phyloP scores from a whole-genome alignment of 2,329 filamentous ascomycete species.

The Beauveria scarabaeidicola region DNA sequence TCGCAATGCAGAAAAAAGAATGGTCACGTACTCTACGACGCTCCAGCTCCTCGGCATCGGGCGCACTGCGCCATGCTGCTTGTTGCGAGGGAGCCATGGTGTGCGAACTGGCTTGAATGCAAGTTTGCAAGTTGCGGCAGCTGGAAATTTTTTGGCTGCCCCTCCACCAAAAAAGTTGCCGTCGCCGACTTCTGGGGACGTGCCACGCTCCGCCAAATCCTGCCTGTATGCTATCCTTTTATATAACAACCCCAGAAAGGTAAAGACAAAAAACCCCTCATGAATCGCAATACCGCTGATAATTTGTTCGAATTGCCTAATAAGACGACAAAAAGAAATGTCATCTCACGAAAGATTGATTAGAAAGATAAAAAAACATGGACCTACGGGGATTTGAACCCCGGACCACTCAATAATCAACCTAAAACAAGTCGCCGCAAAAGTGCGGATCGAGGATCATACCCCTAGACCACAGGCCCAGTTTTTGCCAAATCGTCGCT shows the following conservation, averaged over 20 bases:
- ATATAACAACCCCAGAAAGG: too few relatives aligned
- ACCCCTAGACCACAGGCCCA: slow-evolving; percentile 9
- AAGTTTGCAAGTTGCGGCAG: slow-evolving; percentile 6
- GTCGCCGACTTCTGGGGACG: neutral
- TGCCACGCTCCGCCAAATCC: slow-evolving; percentile 6
- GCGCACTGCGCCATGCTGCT: slow-evolving; percentile 28
- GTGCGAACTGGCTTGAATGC: slow-evolving; percentile 4
- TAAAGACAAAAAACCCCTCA: too few relatives aligned
- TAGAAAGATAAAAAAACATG: neutral
- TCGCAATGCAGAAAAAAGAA: neutral
- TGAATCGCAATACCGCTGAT: too few relatives aligned
- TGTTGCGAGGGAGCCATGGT: slow-evolving; percentile 26
- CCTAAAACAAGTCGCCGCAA: neutral
- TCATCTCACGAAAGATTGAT: neutral
- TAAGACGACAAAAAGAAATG: too few relatives aligned
- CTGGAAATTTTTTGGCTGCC: slow-evolving; percentile 24
- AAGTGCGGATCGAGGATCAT: slow-evolving; percentile 5
- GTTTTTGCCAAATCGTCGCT: neutral
- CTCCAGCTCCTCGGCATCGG: slow-evolving; percentile 49
- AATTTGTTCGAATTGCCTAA: too few relatives aligned
- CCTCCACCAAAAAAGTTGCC: slow-evolving; percentile 21
- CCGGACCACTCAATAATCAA: slow-evolving; percentile 3
- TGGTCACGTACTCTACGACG: slow-evolving; percentile 46
- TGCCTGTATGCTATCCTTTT: neutral
- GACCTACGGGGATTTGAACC: slow-evolving; percentile 9